A percentile compares a stretch with the other conserved stretches of the same genome.
Evolutionary conservation across 495 filamentous ascomycete genomes (phyloP).

Genomic region (Copromyces sp.): DNA sequence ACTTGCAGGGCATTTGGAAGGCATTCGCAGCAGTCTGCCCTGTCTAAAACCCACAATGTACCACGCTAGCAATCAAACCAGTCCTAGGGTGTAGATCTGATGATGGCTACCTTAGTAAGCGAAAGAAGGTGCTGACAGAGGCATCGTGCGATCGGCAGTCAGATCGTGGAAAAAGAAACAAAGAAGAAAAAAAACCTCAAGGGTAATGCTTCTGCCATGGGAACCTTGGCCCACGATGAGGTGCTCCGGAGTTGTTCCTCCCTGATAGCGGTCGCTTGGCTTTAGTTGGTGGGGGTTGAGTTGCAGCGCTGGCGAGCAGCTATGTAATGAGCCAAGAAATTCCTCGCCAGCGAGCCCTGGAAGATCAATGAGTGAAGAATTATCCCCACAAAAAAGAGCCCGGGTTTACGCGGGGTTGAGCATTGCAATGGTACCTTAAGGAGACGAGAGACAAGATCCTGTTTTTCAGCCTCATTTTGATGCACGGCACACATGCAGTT

Average conservation of each 20-base stretch:
- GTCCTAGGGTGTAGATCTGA: too few species aligned
- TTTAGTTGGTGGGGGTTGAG: neutral
- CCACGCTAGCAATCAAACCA: too few species aligned
- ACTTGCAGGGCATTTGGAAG: too few species aligned
- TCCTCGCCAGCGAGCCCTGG: neutral
- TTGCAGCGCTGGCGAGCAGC: neutral
- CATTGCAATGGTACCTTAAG: neutral
- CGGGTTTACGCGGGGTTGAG: neutral
- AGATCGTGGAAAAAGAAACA: neutral
- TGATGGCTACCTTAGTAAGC: neutral
- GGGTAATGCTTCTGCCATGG: too few species aligned
- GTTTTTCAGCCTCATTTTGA: neutral
- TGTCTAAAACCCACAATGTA: too few species aligned
- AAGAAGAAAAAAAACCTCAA: neutral
- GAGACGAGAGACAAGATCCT: neutral
- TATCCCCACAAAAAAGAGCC: neutral
- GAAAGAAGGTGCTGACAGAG: neutral
- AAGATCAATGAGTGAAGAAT: neutral
- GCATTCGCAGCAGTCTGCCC: too few species aligned
- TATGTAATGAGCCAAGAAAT: neutral
- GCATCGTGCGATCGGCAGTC: neutral
- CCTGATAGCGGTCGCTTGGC: neutral
- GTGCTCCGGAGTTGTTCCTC: neutral
- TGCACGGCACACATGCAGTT: neutral
- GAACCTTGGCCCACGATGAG: neutral